Evolutionary conservation across 371 early-diverging fungal species (phyloP), one percentile per base, ranked within the genome.

Genomic region (Syncephalastrum racemosum): DNA sequence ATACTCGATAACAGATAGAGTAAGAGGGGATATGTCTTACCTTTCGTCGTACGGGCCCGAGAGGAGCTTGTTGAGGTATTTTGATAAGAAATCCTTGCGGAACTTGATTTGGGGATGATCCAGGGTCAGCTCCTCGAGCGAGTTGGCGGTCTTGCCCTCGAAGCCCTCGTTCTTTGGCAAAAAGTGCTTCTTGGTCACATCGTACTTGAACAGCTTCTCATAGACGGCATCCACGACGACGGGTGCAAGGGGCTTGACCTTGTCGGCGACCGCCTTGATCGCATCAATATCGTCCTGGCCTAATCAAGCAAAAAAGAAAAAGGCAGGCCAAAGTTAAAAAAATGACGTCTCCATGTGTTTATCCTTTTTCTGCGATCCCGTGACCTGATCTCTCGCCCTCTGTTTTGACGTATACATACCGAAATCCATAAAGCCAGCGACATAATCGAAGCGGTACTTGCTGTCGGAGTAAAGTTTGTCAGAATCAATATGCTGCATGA

Each of bases 191-290:
- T 75, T 75, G 56, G 89, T 88, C 36, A 85, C 72, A 59, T 88
- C 88, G 51, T 74, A 89, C 15, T 64, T 53, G 62, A 77, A 80
- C 18, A 91, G 73, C 58, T 85, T 84, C 46, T 45, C 50, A 64
- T 88, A 89, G 59, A 88, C 89, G 16, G 87, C 87, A 52, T 90
- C 89, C 43, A 92, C 93, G 10, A 93, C 85, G 13, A 75, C 81
- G 4, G 92, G 93, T 7, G 90, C 88, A 14, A 92, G 71, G 12
- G 89, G 91, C 7, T 72, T 77, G 31, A 93, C 66, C 4, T 80
- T 58, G 4, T 76, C 69, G 6, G 86, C 92, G 0, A 90, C 85
- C 6, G 68, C 73, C 58, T 85, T 73, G 66, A 93, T 88, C 18
- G 84, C 84, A 25, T 70, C 58, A 58, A 75, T 68, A 66, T 78